Evolutionary conservation across 768 basidiomycete genomes (phyloP).

Genomic region (Candolleomyces eurysporus): DNA sequence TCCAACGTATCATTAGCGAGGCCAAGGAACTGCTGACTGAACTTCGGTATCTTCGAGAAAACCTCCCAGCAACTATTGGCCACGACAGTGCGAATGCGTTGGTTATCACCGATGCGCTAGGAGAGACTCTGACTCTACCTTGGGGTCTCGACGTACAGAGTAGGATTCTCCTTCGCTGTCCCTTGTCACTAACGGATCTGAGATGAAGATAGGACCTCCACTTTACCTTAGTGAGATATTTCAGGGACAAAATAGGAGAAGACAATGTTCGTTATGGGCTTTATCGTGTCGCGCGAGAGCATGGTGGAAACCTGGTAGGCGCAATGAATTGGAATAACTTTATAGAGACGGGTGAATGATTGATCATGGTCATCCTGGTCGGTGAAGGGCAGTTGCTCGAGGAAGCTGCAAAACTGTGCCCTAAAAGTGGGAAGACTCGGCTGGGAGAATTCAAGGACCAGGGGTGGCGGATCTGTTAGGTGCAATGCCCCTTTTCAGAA

Average conservation of each 20-base stretch:
- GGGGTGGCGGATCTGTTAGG: neutral
- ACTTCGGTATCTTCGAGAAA: too few species aligned
- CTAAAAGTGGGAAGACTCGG: neutral
- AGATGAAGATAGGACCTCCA: neutral
- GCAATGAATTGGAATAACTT: neutral
- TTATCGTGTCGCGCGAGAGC: neutral
- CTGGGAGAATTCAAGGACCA: neutral
- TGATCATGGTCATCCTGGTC: neutral
- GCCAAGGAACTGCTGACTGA: too few species aligned
- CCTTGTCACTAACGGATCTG: too few species aligned
- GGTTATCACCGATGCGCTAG: neutral
- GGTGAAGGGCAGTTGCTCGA: neutral
- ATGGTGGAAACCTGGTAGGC: neutral
- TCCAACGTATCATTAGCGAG: too few species aligned
- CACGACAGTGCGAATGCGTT: neutral
- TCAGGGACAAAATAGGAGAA: neutral
- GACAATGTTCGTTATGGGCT: neutral
- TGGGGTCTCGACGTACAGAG: slow-evolving; percentile 5
- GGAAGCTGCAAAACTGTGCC: neutral
- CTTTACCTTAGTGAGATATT: neutral
- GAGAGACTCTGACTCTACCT: slow-evolving; percentile 7
- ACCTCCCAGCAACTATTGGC: neutral
- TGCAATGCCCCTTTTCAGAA: neutral
- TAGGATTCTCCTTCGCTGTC: neutral
- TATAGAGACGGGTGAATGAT: neutral